Base-by-base conservation (phyloP, 495 filamentous ascomycete genomes). In the Parmelia sp. region DNA sequence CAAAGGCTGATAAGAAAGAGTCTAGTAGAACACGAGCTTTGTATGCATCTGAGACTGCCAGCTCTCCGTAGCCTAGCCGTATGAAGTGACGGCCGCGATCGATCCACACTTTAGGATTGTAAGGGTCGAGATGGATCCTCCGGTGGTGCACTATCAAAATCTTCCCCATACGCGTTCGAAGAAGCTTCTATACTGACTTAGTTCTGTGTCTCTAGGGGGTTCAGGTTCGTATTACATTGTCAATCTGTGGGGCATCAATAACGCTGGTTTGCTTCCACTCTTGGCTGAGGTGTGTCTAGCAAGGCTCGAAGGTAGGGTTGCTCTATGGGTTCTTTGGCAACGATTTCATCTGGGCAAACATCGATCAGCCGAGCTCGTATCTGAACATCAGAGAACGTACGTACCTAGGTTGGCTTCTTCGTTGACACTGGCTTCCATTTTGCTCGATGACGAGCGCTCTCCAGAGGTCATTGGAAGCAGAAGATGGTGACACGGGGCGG, bases 341-440 rank as follows among this genome's bases (percentile, higher is more conserved):
- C 57, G 12, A 42, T 40, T 0, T 27, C 2, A 8, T 59, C 23
- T 0, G 40, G 66, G 75, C 17, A 14, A 14, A 42, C 58, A 21
- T 57, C 71, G 14, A 58, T 78, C 12, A 29, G 71, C 12, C 75
- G 76, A 10, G 76, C 75, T 63, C 63, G n/a, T n/a, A n/a, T n/a
- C 76, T 57, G 74, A 73, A n/a, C 61, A 67, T 23, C 17, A 73
- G 31, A 74, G 75, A 1, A 14, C 11, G 37, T 14, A 40, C 37
- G 65, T 77, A 6, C 62, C 68, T 10, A 65, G 77, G 25, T 61
- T 77, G 10, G 64, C 76, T 10, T 55, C 75, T 11, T 71, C 74
- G 31, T 29, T 6, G 36, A 37, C 11, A 49, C 25, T 60, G 4
- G 37, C 37, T 10, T 10, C 37, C 37, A 40, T 40, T 14, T 40